Evolutionary conservation across 75 land plant species (phyloP), one percentile per base, ranked within the genome.

Genomic region (Pinus taeda): DNA sequence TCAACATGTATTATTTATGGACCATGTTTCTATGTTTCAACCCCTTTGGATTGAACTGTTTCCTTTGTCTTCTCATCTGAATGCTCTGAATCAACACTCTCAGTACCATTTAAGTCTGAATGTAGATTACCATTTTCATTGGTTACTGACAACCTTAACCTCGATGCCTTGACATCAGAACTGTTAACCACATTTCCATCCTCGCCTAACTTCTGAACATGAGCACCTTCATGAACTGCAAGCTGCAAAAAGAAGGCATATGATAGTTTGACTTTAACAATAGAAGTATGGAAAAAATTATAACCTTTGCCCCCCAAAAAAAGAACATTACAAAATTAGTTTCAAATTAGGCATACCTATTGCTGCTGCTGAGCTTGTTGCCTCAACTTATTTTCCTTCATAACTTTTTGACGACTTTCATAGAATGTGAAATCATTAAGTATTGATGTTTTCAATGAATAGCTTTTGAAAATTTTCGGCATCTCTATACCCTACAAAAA

Each of bases 341-440:
- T 42, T n/a, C 49, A 42, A 69, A 69, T n/a, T 69, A 37, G 45
- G 11, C 53, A 42, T 42, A 69, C 71, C 21, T 42, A 53, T 29
- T 73, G 74, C 33, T 57, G 57, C 59, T 73, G 74, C 57, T 55
- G 74, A 24, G 29, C 57, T 77, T 86, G 92, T 75, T 91, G 91
- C 77, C 84, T 90, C 4, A 91, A 81, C 66, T 86, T 83, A 45
- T 90, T 96, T 64, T 96, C 97, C 80, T 85, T 87, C 81, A 96
- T 85, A 13, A 66, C 59, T 67, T 84, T 88, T 78, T 96, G 90
- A 20, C 97, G 88, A 73, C 73, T 75, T 76, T 96, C 98, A 80
- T 96, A 96, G 76, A 90, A 93, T 30, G 72, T 84, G 86, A 96
- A 96, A 80, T 96, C 97, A 79, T 93, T 97, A 45, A 96, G 77